phyloP scores from a whole-genome alignment of 768 basidiomycete species.

The Scleroderma citrinum region DNA sequence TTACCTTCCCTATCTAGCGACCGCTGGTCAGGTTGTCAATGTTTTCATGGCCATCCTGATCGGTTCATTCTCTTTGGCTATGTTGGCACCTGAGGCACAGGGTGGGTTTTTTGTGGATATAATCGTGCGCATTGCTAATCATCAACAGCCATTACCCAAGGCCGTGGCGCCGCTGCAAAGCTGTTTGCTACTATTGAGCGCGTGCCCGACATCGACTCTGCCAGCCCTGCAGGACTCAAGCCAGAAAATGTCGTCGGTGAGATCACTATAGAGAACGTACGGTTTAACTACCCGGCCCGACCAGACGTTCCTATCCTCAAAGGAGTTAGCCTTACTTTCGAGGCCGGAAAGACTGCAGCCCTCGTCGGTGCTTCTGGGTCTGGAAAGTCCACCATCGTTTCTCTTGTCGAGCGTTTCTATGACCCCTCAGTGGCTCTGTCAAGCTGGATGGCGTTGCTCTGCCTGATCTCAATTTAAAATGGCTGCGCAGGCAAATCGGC shows the following conservation, averaged over 20 bases:
- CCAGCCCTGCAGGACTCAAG: conserved; percentile 57
- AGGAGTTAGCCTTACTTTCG: no score
- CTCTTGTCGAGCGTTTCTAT: no score
- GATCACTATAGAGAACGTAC: conserved; percentile 68
- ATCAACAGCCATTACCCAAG: conserved; percentile 64
- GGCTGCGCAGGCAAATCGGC: no score
- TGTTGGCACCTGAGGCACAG: conserved; percentile 86
- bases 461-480: no score
- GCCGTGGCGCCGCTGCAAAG: conserved; percentile 84
- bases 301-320: no score
- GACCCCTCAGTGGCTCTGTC: no score
- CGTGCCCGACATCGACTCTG: conserved; percentile 80
- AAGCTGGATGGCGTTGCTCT: no score
- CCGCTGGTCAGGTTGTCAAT: conserved; percentile 71
- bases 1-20: conserved; percentile 39
- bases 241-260: conserved; percentile 63
- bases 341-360: no score
- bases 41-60: conserved; percentile 82
- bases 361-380: no score
- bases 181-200: conserved; percentile 85
- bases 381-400: no score
- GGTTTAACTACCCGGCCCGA: conserved; percentile 86
- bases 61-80: conserved; percentile 83
- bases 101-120: conserved; percentile 35
- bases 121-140: background rate